phyloP scores from a whole-genome alignment of 1,284 basidiomycete genomes.

The Apiotrichum montevideense region DNA sequence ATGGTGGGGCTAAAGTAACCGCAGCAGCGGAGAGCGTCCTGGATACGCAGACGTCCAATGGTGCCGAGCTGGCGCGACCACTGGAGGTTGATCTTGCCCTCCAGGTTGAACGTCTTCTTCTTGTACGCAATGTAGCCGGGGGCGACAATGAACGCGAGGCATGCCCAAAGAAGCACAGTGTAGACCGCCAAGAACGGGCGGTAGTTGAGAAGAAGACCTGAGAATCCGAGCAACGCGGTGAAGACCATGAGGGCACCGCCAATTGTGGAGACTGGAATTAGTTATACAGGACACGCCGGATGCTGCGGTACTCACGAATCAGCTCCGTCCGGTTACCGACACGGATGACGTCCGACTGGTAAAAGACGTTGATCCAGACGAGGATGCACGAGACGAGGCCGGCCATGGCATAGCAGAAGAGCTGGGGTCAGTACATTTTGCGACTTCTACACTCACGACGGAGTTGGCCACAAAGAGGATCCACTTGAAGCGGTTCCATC shows the following conservation, averaged over 20 bases:
- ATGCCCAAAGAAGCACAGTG: conserved; percentile 63
- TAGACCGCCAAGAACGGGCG: conserved; percentile 67
- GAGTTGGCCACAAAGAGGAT: conserved; percentile 55
- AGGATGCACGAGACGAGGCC: conserved; percentile 56
- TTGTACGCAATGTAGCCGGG: conserved; percentile 68
- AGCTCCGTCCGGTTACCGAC: conserved; percentile 59
- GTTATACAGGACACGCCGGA: too few relatives aligned
- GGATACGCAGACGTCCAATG: conserved; percentile 56
- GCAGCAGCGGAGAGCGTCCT: conserved; percentile 61
- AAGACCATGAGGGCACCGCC: conserved; percentile 55
- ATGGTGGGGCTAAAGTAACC: conserved; percentile 62
- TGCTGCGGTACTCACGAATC: conserved; percentile 44
- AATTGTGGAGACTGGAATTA: conserved; percentile 55
- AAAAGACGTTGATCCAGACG: conserved; percentile 62
- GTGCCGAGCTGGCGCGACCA: conserved; percentile 58
- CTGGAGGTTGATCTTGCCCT: conserved; percentile 64
- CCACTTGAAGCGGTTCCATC: conserved; percentile 69
- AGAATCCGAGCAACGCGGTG: conserved; percentile 60
- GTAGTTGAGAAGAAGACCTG: conserved; percentile 65
- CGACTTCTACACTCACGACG: conserved; percentile 47
- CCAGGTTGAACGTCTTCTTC: conserved; percentile 60
- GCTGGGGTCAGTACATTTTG: conserved; percentile 37
- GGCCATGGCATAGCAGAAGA: conserved; percentile 54
- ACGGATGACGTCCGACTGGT: conserved; percentile 57
- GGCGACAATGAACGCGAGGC: conserved; percentile 57